Evolutionary conservation across 2,329 filamentous ascomycete genomes (phyloP).

Genomic region (Pseudogymnoascus sp.): DNA sequence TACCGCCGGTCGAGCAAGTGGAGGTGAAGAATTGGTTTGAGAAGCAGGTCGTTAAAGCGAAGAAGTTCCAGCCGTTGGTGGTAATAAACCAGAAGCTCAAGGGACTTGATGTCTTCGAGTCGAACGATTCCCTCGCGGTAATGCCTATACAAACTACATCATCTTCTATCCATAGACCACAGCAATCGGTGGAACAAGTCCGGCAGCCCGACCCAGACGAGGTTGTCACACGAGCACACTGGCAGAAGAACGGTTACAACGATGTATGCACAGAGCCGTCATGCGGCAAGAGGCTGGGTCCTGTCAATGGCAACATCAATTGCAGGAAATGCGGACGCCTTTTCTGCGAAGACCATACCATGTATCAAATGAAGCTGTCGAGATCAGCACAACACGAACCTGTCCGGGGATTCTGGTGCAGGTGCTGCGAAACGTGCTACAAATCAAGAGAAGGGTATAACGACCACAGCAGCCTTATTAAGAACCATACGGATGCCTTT

Average conservation of each 20-base stretch:
- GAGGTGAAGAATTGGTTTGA: constrained; percentile 76
- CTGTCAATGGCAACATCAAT: constrained; percentile 77
- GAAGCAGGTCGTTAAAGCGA: constrained; percentile 66
- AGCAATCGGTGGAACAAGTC: constrained; percentile 14
- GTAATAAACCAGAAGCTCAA: constrained; percentile 70
- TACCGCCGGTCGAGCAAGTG: constrained; percentile 64
- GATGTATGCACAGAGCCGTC: constrained; percentile 82
- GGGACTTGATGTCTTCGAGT: constrained; percentile 67
- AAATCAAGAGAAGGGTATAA: constrained; percentile 95
- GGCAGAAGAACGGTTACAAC: constrained; percentile 68
- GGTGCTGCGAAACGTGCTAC: constrained; percentile 98
- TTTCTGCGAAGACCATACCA: constrained; percentile 96
- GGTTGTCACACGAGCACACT: constrained; percentile 77
- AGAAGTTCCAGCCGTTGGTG: constrained; percentile 65
- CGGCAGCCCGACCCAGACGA: constrained; percentile 67
- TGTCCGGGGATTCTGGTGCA: constrained; percentile 80
- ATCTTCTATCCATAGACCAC: constrained; percentile 25
- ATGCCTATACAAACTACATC: constrained; percentile 25
- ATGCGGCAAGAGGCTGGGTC: constrained; percentile 72
- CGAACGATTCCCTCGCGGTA: constrained; percentile 50
- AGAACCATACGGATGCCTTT: constrained; percentile 69
- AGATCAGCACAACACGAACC: constrained; percentile 84
- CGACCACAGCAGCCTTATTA: constrained; percentile 65
- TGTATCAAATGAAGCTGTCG: constrained; percentile 99
- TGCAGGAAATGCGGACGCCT: constrained; percentile 87